These are phyloP conservation scores for Citrullus colocynthis DNA, from an alignment of 306 rosid genomes.

Conservation along the genomic window DNA sequence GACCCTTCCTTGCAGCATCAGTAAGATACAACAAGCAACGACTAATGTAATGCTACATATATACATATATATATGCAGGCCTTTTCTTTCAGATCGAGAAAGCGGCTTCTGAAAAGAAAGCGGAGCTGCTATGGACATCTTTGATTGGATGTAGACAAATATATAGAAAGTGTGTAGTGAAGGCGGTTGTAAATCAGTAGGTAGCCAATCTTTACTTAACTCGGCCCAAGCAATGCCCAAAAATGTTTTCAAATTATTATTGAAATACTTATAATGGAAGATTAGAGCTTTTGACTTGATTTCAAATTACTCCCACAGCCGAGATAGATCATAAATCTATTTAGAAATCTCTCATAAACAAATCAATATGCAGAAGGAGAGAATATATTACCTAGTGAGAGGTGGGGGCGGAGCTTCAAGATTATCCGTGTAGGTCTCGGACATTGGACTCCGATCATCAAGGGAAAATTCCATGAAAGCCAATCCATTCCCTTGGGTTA, in stretches of 20 bases:
- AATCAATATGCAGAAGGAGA: background rate
- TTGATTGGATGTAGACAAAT: no score
- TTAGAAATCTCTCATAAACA: background rate
- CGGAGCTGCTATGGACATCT: no score
- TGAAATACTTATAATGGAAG: background rate
- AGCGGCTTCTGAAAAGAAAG: no score
- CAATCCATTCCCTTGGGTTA: conserved; percentile 90
- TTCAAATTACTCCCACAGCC: background rate
- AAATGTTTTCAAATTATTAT: background rate
- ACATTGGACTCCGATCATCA: conserved; percentile 79
- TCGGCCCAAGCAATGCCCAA: background rate
- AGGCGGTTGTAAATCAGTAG: no score
- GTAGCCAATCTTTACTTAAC: no score
- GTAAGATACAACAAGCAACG: no score
- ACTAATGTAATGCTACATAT: no score
- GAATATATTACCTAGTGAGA: conserved; percentile 48
- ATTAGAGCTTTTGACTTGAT: background rate
- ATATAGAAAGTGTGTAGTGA: no score
- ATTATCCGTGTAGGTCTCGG: conserved; percentile 68
- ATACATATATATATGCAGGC: no score
- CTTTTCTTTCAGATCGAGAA: no score
- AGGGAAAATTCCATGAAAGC: conserved; percentile 93
- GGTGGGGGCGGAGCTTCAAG: conserved; percentile 67
- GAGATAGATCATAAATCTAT: background rate
- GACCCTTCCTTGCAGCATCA: no score